phyloP scores from a whole-genome alignment of 345 rosid genomes.

The Eucalyptus pauciflora region DNA sequence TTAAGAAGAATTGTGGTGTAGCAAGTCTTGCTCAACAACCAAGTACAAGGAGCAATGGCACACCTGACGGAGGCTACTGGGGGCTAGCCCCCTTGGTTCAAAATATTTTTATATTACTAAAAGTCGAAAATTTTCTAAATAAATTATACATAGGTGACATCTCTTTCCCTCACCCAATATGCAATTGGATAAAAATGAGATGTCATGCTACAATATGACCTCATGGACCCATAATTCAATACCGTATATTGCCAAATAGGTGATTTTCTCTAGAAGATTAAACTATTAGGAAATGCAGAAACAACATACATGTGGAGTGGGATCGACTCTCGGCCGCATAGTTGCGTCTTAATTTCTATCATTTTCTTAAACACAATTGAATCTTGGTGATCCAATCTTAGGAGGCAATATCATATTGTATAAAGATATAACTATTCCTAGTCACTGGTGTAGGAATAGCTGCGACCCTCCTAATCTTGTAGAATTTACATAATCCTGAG shows the following conservation, averaged over 20 bases:
- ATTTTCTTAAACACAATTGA: not conserved
- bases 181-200: not conserved
- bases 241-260: not conserved
- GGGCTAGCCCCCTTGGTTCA: not conserved
- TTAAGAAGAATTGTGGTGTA: not conserved
- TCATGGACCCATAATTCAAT: not conserved
- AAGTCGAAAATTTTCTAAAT: not conserved
- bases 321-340: not conserved
- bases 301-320: not conserved
- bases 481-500: not conserved
- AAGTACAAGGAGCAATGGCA: not conserved
- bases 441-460: not conserved
- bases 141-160: not conserved
- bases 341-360: not conserved
- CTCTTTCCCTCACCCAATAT: not conserved
- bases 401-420: not conserved
- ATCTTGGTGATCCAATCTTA: not conserved
- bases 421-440: not conserved
- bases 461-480: not conserved
- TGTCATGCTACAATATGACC: not conserved
- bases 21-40: not conserved
- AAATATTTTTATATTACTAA: not conserved
- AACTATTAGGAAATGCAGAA: not conserved
- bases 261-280: no score
- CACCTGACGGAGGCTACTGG: not conserved